Percentiles rank a stretch among this genome's conserved stretches.
Evolutionary conservation across 805 yeast genomes (phyloP).

Genomic region (Saccharomycopsis sp.): DNA sequence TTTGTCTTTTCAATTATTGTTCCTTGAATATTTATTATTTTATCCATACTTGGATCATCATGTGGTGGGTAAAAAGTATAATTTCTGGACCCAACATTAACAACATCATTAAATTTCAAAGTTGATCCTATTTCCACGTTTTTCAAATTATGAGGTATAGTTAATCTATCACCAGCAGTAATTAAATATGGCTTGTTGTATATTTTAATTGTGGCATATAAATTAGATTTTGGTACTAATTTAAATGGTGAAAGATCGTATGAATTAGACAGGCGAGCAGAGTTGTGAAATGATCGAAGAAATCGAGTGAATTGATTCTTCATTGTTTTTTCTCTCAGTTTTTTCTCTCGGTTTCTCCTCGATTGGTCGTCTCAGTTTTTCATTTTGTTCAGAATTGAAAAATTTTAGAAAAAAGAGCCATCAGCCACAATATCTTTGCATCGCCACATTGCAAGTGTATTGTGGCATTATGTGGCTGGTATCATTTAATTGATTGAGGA

Average conservation of each 20-base stretch:
- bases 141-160: constrained; percentile 71
- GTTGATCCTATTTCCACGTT: constrained; percentile 78
- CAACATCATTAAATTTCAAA: constrained; percentile 66
- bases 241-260: constrained; percentile 55
- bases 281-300: background rate
- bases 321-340: too few relatives aligned
- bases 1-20: constrained; percentile 82
- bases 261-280: background rate
- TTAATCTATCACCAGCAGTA: constrained; percentile 82
- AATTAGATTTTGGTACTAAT: constrained; percentile 50
- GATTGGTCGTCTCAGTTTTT: too few relatives aligned
- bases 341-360: too few relatives aligned
- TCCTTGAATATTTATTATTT: constrained; percentile 58
- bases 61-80: constrained; percentile 41
- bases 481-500: too few relatives aligned
- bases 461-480: background rate
- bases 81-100: constrained; percentile 79
- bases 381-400: too few relatives aligned
- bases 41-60: constrained; percentile 31
- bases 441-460: background rate
- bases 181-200: constrained; percentile 83
- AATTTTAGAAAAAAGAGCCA: too few relatives aligned
- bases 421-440: background rate
- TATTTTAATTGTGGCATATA: constrained; percentile 77
- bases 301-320: too few relatives aligned